Conservation (phyloP, 352 stramenopile species). For the Thalassiosira pacifica region DNA sequence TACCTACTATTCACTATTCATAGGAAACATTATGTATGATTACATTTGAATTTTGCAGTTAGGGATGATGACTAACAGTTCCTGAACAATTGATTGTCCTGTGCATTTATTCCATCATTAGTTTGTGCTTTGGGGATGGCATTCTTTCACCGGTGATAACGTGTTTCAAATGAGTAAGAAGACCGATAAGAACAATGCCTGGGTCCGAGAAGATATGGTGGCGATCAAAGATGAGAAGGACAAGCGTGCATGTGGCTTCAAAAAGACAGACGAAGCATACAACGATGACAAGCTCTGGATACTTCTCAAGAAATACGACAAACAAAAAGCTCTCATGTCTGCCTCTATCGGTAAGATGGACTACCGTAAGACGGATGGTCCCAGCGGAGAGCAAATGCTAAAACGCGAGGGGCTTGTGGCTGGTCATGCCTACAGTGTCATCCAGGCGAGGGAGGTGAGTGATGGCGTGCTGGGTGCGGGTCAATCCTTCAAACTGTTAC, state of each 20-base stretch:
- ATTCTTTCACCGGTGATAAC: conserved; percentile 56
- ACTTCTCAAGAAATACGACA: conserved; percentile 61
- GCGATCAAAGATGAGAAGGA: conserved; percentile 51
- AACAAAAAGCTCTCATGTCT: conserved; percentile 62
- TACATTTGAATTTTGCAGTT: too few species aligned
- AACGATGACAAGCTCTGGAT: conserved; percentile 55
- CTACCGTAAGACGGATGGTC: conserved; percentile 54
- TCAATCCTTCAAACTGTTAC: conserved; percentile 80
- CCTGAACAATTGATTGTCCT: too few species aligned
- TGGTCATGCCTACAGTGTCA: conserved; percentile 65
- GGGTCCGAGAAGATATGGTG: conserved; percentile 51
- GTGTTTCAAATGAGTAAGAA: conserved; percentile 64
- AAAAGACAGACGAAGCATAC: conserved; percentile 56
- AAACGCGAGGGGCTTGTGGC: conserved; percentile 59
- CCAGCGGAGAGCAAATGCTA: conserved; percentile 66
- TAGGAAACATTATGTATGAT: too few species aligned
- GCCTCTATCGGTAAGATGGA: conserved; percentile 59
- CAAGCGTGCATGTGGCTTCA: conserved; percentile 58
- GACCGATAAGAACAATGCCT: conserved; percentile 29
- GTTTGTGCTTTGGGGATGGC: conserved; percentile 66
- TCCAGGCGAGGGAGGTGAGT: conserved; percentile 46
- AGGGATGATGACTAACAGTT: too few species aligned
- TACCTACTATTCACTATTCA: too few species aligned
- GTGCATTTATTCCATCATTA: too few species aligned
- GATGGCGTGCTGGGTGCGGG: conserved; percentile 37